Conservation (phyloP, 2,329 filamentous ascomycete species). For the Venturiaceae sp. region DNA sequence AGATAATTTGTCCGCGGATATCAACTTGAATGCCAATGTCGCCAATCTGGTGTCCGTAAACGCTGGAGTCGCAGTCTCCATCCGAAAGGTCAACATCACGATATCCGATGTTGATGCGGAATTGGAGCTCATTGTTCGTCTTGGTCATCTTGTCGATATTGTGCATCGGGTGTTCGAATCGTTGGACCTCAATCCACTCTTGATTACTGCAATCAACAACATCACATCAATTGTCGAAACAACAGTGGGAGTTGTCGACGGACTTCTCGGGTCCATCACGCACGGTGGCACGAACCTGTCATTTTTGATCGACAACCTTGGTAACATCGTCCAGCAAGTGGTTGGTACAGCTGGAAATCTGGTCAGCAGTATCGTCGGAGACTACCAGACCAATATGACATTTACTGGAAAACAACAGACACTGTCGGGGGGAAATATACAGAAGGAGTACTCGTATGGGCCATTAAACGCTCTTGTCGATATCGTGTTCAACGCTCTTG, state of each 20-base stretch:
- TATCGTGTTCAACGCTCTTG: slow-evolving; percentile 45
- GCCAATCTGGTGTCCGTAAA: slow-evolving; percentile 46
- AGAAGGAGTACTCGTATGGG: slow-evolving; percentile 44
- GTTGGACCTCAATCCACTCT: slow-evolving; percentile 51
- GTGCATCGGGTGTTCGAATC: slow-evolving; percentile 51
- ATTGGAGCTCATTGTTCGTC: slow-evolving; percentile 48
- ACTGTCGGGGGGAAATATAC: slow-evolving; percentile 28
- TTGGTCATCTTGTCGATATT: slow-evolving; percentile 51
- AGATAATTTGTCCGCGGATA: slow-evolving; percentile 47
- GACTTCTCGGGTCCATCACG: slow-evolving; percentile 48
- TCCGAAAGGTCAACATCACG: slow-evolving; percentile 48
- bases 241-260: slow-evolving; percentile 48
- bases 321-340: slow-evolving; percentile 53
- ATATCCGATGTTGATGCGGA: slow-evolving; percentile 51
- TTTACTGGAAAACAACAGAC: slow-evolving; percentile 29
- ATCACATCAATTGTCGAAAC: slow-evolving; percentile 42
- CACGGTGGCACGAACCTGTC: slow-evolving; percentile 45
- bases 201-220: slow-evolving; percentile 46
- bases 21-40: slow-evolving; percentile 52
- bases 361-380: slow-evolving; percentile 46
- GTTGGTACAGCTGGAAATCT: slow-evolving; percentile 33
- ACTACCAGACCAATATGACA: slow-evolving; percentile 51
- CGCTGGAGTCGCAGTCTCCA: slow-evolving; percentile 36
- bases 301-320: slow-evolving; percentile 51
- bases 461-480: slow-evolving; percentile 43